These are phyloP conservation scores for Sapria himalayana DNA, from an alignment of 345 rosid genomes.

Conservation along the genomic window DNA sequence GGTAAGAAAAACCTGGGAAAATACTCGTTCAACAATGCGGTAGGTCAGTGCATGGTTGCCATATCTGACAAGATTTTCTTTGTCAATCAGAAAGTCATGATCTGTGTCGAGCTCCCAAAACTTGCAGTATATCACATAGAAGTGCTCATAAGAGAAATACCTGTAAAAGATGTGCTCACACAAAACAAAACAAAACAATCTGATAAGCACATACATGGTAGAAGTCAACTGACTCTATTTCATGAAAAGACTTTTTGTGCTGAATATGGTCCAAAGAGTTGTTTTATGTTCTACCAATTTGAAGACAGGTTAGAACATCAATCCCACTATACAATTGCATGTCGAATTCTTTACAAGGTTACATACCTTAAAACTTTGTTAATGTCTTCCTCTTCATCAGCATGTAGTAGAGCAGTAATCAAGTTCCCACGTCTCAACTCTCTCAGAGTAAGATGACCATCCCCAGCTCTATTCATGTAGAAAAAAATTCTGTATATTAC, in stretches of 20 bases:
- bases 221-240: no score
- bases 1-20: conserved; percentile 63
- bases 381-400: conserved; percentile 96
- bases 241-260: no score
- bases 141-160: conserved; percentile 92
- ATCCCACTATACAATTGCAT: no score
- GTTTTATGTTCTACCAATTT: no score
- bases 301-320: no score
- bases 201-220: no score
- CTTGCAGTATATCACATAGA: conserved; percentile 94
- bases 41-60: conserved; percentile 96
- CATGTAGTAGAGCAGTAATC: conserved; percentile 76
- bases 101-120: conserved; percentile 98
- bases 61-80: conserved; percentile 91
- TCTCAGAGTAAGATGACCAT: conserved; percentile 70
- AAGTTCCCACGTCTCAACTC: conserved; percentile 89
- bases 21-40: conserved; percentile 77
- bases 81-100: conserved; percentile 93
- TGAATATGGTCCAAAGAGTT: no score
- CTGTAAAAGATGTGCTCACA: conserved; percentile 16
- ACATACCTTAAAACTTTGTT: conserved; percentile 83
- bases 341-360: no score
- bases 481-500: conserved; percentile 91
- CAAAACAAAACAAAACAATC: conserved; percentile 3
- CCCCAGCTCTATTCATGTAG: conserved; percentile 73